Conservation (phyloP, 257 asterid species). For the Lycium barbarum region DNA sequence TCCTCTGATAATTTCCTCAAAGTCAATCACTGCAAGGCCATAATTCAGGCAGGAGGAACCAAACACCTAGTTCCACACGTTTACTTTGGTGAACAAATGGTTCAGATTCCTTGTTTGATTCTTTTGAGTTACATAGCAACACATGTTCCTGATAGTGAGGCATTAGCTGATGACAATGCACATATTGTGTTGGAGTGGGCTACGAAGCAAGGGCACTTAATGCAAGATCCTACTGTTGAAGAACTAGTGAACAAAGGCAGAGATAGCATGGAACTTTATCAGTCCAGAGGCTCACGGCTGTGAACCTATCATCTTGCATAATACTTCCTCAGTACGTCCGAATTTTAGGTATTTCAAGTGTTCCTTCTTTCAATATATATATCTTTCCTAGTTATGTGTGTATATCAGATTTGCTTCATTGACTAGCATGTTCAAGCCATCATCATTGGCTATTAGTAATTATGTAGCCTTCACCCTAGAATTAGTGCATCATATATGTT, state of each 20-base stretch:
- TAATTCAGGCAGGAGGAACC: slow-evolving; percentile 32
- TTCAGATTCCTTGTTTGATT: slow-evolving; percentile 29
- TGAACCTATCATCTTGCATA: not conserved
- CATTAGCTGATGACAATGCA: slow-evolving; percentile 27
- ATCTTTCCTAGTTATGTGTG: not conserved
- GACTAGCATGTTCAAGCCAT: not conserved
- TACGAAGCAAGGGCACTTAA: slow-evolving; percentile 30
- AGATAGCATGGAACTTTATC: slow-evolving; percentile 37
- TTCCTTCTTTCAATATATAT: not conserved
- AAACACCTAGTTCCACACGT: slow-evolving; percentile 30
- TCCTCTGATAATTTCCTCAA: slow-evolving; percentile 27
- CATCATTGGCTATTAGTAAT: not conserved
- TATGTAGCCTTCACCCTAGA: no score
- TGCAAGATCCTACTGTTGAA: slow-evolving; percentile 32
- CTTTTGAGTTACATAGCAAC: slow-evolving; percentile 33
- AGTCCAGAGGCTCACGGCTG: slow-evolving; percentile 36
- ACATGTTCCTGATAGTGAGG: slow-evolving; percentile 33
- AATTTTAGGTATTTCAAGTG: not conserved
- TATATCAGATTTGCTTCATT: not conserved
- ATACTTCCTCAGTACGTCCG: not conserved
- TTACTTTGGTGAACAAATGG: slow-evolving; percentile 34
- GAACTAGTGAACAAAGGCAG: slow-evolving; percentile 31
- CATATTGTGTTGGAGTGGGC: slow-evolving; percentile 34
- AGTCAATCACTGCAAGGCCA: slow-evolving; percentile 34
- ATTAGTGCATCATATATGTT: no score